Evolutionary conservation across 2,329 filamentous ascomycete species (phyloP).

Genomic region (Ophioceras dolichostomum): DNA sequence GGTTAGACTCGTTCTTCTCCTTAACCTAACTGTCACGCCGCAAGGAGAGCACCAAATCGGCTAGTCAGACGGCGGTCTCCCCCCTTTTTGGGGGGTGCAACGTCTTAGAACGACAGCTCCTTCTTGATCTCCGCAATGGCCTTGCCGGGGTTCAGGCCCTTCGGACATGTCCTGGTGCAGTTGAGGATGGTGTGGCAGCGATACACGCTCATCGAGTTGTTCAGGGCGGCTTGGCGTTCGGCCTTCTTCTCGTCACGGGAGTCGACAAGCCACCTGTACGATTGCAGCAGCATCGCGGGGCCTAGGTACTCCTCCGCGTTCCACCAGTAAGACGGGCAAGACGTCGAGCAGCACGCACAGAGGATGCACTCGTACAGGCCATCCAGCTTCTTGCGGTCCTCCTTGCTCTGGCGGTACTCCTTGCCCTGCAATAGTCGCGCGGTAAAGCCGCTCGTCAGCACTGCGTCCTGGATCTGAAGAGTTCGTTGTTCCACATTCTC

Average conservation of each 20-base stretch:
- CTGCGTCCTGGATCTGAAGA: too few species aligned
- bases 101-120: slow-evolving; percentile 57
- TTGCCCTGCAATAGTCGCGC: slow-evolving; percentile 70
- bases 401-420: slow-evolving; percentile 83
- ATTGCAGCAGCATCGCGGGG: slow-evolving; percentile 91
- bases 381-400: slow-evolving; percentile 91
- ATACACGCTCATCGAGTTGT: slow-evolving; percentile 99
- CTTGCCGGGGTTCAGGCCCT: slow-evolving; percentile 89
- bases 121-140: slow-evolving; percentile 99
- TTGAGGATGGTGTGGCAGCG: slow-evolving; percentile 99
- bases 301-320: slow-evolving; percentile 98
- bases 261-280: slow-evolving; percentile 94
- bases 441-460: too few species aligned
- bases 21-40: too few species aligned
- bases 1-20: too few species aligned
- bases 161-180: slow-evolving; percentile 94
- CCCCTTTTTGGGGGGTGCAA: too few species aligned
- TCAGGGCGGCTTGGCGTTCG: slow-evolving; percentile 79
- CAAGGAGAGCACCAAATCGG: too few species aligned
- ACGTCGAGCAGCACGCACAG: slow-evolving; percentile 97
- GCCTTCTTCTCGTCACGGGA: slow-evolving; percentile 83
- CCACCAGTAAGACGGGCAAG: slow-evolving; percentile 99
- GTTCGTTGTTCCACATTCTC: background rate
- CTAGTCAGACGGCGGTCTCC: too few species aligned
- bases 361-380: slow-evolving; percentile 99